Conservation (phyloP, 1,139 yeast genomes). For the Pneumocystis oryctolagi region DNA sequence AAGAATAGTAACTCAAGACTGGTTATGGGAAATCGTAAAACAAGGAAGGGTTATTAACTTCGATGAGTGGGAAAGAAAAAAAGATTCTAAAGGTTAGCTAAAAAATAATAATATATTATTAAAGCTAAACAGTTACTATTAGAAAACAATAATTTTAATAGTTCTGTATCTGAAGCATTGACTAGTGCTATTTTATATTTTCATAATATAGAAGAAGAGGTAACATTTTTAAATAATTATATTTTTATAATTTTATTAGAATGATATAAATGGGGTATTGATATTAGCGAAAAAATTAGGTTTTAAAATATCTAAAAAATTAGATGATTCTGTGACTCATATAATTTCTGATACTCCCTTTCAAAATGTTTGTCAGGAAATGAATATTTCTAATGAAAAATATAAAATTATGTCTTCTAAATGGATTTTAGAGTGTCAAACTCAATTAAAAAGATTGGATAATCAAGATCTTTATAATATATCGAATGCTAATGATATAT, state of each 20-base stretch:
- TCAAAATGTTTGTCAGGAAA: background rate
- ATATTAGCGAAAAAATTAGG: background rate
- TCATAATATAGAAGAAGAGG: background rate
- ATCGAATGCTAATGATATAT: background rate
- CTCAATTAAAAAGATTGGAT: background rate
- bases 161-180: background rate
- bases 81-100: background rate
- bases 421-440: background rate
- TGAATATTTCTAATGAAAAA: background rate
- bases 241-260: background rate
- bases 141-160: background rate
- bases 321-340: background rate
- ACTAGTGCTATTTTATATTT: background rate
- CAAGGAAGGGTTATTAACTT: background rate
- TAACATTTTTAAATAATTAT: background rate
- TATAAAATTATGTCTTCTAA: background rate
- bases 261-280: background rate
- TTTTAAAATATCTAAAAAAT: background rate
- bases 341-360: background rate
- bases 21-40: constrained; percentile 2
- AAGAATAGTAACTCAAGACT: background rate
- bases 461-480: background rate
- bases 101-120: background rate
- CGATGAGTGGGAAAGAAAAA: background rate
- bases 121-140: background rate